These are phyloP conservation scores for Zygoascus hellenicus DNA, from an alignment of 1,139 yeast genomes.

Conservation along the genomic window DNA sequence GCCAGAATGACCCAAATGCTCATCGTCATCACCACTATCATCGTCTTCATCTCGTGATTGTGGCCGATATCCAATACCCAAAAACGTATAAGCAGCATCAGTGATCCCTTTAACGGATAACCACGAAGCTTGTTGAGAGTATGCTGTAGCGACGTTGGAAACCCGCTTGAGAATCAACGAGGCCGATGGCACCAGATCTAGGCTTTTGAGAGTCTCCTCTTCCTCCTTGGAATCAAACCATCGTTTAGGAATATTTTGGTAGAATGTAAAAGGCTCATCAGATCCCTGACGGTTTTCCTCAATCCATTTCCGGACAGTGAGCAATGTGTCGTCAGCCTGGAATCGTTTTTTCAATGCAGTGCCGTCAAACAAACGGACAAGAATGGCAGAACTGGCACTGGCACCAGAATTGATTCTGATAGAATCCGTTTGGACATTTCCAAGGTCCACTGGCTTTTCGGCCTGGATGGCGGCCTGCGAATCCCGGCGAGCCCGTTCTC, in stretches of 20 bases:
- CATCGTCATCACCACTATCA: not conserved
- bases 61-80: constrained; percentile 28
- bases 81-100: constrained; percentile 27
- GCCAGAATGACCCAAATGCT: not conserved
- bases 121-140: constrained; percentile 21
- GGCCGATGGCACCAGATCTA: constrained; percentile 59
- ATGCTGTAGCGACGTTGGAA: constrained; percentile 29
- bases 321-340: constrained; percentile 39
- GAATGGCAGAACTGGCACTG: constrained; percentile 37
- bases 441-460: not conserved
- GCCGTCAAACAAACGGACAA: constrained; percentile 54
- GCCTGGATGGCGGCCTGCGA: not conserved
- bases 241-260: constrained; percentile 42
- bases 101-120: constrained; percentile 21
- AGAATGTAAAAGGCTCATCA: constrained; percentile 43
- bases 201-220: constrained; percentile 39
- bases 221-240: constrained; percentile 51
- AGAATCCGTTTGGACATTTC: constrained; percentile 5
- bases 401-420: constrained; percentile 10
- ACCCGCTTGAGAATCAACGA: constrained; percentile 58
- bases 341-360: constrained; percentile 44
- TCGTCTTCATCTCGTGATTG: constrained; percentile 9
- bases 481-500: not conserved
- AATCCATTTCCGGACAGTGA: constrained; percentile 58
- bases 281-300: constrained; percentile 48